Evolutionary conservation across 257 asterid genomes (phyloP).

Genomic region (Lycium barbarum): DNA sequence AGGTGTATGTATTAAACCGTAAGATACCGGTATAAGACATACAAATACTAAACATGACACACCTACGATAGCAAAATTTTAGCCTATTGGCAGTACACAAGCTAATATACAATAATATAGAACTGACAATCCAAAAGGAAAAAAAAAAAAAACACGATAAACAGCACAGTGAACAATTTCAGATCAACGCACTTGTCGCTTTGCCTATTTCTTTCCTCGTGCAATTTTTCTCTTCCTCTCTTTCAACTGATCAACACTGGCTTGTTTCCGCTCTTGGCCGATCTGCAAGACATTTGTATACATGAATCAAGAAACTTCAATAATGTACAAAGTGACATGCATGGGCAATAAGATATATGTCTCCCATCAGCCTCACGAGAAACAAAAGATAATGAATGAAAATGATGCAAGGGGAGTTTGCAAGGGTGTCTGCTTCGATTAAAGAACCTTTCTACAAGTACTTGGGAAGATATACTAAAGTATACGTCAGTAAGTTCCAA

Average conservation of each 20-base stretch:
- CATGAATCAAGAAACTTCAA: conserved; percentile 14
- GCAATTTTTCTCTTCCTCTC: conserved; percentile 56
- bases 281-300: conserved; percentile 53
- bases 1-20: not conserved
- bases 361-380: not conserved
- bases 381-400: not conserved
- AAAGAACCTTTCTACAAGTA: not conserved
- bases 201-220: conserved; percentile 50
- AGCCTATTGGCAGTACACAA: conserved; percentile 28
- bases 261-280: conserved; percentile 52
- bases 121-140: not conserved
- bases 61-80: conserved; percentile 32
- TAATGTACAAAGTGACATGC: not conserved
- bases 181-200: not conserved
- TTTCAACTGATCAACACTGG: conserved; percentile 40
- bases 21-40: not conserved
- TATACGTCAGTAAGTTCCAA: not conserved
- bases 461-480: not conserved
- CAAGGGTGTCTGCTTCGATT: not conserved
- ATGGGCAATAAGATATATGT: not conserved
- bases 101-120: not conserved
- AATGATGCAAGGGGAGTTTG: not conserved
- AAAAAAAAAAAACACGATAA: not conserved
- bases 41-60: not conserved
- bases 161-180: not conserved